Percentiles rank a stretch among this genome's conserved stretches.
Evolutionary conservation across 345 rosid species (phyloP).

Genomic region (Acer yangbiense): DNA sequence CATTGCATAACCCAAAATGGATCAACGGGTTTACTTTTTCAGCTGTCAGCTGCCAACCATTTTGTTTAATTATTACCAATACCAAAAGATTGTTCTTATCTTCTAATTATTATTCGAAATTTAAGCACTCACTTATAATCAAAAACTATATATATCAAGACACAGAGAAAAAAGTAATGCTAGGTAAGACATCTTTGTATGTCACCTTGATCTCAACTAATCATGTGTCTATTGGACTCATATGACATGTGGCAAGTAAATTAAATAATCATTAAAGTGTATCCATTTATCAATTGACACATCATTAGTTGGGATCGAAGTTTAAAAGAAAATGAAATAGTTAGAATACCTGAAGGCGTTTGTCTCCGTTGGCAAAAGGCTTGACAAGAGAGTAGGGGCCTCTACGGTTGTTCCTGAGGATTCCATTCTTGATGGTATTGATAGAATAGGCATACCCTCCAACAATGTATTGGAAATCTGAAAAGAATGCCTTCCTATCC

Average conservation of each 20-base stretch:
- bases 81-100: not conserved
- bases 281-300: no score
- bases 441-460: constrained; percentile 80
- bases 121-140: no score
- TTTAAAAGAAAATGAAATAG: no score
- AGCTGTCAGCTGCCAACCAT: constrained; percentile 48
- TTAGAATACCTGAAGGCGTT: constrained; percentile 54
- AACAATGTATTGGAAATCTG: constrained; percentile 72
- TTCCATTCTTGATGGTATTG: constrained; percentile 61
- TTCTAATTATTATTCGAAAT: constrained; percentile 7
- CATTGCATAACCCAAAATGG: constrained; percentile 86
- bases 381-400: constrained; percentile 58
- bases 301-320: no score
- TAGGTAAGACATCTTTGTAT: no score
- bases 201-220: no score
- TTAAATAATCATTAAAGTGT: no score
- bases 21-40: constrained; percentile 67
- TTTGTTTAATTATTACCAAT: not conserved
- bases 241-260: no score
- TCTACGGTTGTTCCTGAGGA: constrained; percentile 64
- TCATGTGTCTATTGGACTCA: no score
- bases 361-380: constrained; percentile 54
- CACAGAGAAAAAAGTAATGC: no score
- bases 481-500: constrained; percentile 65
- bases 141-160: no score